Base-by-base conservation (phyloP, 2,329 filamentous ascomycete species). In the Calcarisporium arbuscula region DNA sequence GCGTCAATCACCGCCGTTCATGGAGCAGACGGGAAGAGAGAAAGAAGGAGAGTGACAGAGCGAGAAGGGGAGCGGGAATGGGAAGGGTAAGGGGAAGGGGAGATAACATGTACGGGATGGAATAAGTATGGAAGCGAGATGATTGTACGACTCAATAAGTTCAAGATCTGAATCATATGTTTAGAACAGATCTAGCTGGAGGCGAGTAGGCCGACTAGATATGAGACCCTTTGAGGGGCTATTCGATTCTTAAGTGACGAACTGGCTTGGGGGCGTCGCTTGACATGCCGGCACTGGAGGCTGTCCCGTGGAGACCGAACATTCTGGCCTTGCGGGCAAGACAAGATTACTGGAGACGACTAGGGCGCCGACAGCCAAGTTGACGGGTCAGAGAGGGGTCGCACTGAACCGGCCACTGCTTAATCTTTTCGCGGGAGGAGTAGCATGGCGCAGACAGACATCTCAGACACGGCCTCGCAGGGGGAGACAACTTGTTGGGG, bases 111-210 rank as follows among this genome's bases (percentile, higher is more conserved):
- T 48, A 46, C 45, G 50, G 46, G 51, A 51, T 47, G 47, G 42
- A 38, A 48, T 34, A 44, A 46, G n/a, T n/a, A n/a, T n/a, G n/a
- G n/a, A n/a, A n/a, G n/a, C n/a, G n/a, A n/a, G n/a, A n/a, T n/a
- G n/a, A 43, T 42, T 57, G 58, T 58, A 50, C 50, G 47, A 60
- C 56, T 48, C 47, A 52, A 56, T 48, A 53, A 50, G 54, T 51
- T 40, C 48, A 52, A 47, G 47, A 59, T 53, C 46, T 58, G 52
- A 56, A 55, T 50, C 54, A 53, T 40, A 45, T 52, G 47, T 56
- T 58, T 57, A 45, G 53, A 47, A 56, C 52, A 56, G 50, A 48
- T 39, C 46, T 50, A 48, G 47, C 48, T 46, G 49, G 49, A 57
- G 50, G 51, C 49, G 48, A 57, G 49, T 44, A 39, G 47, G 22